Evolutionary conservation across 805 yeast species (phyloP).

Genomic region (Diddensiella santjacobensis): DNA sequence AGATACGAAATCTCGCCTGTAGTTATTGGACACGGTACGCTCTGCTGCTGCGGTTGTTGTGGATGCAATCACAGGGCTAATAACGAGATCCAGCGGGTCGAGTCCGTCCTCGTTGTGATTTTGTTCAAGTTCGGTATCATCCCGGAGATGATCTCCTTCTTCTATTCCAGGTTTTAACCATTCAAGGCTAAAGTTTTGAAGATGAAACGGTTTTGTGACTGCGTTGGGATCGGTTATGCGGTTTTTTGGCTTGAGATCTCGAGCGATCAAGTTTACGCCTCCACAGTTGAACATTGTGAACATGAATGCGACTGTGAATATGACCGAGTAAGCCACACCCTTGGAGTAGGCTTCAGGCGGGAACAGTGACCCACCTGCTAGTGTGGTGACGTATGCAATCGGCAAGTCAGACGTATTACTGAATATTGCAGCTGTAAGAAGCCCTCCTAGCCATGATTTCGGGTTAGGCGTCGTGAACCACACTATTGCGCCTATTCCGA

Average conservation of each 20-base stretch:
- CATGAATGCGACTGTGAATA: constrained; percentile 66
- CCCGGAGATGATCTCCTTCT: neutral
- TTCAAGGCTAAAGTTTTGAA: neutral
- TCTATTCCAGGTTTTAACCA: neutral
- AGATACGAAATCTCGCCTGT: neutral
- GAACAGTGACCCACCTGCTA: constrained; percentile 59
- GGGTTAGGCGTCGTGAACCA: constrained; percentile 58
- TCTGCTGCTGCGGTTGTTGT: neutral
- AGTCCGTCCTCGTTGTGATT: neutral
- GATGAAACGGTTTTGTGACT: constrained; percentile 2
- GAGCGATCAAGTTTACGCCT: constrained; percentile 60
- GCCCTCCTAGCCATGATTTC: constrained; percentile 71
- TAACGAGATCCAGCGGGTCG: neutral
- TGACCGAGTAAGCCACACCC: constrained; percentile 82
- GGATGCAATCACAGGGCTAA: neutral
- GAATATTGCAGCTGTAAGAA: constrained; percentile 65
- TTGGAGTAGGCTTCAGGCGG: constrained; percentile 55
- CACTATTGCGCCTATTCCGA: constrained; percentile 38
- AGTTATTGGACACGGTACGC: neutral
- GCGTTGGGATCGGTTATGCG: constrained; percentile 6
- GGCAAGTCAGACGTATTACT: constrained; percentile 83
- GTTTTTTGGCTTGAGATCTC: constrained; percentile 51
- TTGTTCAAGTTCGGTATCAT: neutral
- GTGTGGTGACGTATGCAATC: constrained; percentile 66
- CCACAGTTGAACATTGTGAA: constrained; percentile 74